Evolutionary conservation across 2,329 filamentous ascomycete species (phyloP).

Genomic region (Ceratocystis lukuohia): DNA sequence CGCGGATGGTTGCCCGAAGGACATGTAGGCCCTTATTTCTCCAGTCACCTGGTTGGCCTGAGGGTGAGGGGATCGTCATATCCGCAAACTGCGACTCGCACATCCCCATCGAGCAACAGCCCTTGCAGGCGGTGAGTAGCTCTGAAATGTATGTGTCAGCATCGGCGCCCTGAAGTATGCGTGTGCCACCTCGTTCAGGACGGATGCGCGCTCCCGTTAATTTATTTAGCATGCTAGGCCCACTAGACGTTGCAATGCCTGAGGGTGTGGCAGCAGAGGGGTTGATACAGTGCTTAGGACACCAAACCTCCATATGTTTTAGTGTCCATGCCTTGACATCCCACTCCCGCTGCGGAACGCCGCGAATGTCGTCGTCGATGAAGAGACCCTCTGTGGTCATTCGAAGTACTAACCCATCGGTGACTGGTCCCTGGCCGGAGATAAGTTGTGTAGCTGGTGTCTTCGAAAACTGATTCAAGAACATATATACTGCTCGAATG

Average conservation of each 20-base stretch:
- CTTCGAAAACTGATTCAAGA: conserved; percentile 76
- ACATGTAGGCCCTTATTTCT: conserved; percentile 46
- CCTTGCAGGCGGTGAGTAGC: conserved; percentile 51
- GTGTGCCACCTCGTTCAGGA: conserved; percentile 36
- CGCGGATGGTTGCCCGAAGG: conserved; percentile 48
- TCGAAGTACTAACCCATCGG: conserved; percentile 79
- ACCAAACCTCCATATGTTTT: conserved; percentile 83
- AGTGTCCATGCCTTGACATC: conserved; percentile 97
- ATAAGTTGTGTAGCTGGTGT: conserved; percentile 86
- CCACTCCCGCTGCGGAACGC: conserved; percentile 92
- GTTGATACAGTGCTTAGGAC: conserved; percentile 49
- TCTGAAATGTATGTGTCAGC: conserved; percentile 51
- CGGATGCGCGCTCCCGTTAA: conserved; percentile 35
- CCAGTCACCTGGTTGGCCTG: conserved; percentile 40
- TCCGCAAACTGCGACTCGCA: conserved; percentile 33
- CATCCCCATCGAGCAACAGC: conserved; percentile 44
- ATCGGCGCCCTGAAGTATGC: conserved; percentile 47
- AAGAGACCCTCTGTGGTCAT: conserved; percentile 92
- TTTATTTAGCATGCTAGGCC: conserved; percentile 35
- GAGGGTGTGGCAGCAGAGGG: conserved; percentile 31
- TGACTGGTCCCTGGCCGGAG: conserved; percentile 70
- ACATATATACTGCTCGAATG: conserved; percentile 83
- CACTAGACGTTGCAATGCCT: conserved; percentile 26
- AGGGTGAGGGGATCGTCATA: conserved; percentile 31
- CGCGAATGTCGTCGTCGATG: conserved; percentile 88